Evolutionary conservation across 495 filamentous ascomycete genomes (phyloP).

Genomic region (Thermothielavioides terrestris): DNA sequence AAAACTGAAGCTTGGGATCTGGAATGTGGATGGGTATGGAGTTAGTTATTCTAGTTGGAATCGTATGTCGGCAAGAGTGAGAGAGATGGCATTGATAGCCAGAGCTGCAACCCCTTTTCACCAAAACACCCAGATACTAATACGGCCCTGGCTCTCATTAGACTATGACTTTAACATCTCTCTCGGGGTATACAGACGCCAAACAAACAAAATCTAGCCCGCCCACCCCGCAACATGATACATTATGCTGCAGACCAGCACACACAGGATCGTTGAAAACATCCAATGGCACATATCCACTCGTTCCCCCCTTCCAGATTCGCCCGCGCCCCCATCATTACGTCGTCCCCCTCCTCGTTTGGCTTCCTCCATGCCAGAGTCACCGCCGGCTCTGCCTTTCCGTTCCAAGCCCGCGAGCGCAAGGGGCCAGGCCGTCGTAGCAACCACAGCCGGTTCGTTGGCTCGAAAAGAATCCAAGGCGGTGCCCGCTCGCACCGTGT

Average conservation of each 20-base stretch:
- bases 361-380: background rate
- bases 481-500: slow-evolving; percentile 15
- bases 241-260: background rate
- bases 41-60: no score
- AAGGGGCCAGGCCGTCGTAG: background rate
- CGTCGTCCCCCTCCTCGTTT: background rate
- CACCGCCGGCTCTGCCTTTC: background rate
- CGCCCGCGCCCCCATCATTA: background rate
- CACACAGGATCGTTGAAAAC: background rate
- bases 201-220: background rate
- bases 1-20: no score
- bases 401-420: background rate
- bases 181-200: slow-evolving; percentile 7
- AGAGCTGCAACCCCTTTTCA: no score
- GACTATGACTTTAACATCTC: background rate
- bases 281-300: no score
- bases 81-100: no score
- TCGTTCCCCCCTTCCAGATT: background rate
- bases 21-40: no score
- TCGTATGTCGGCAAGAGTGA: no score
- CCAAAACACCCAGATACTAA: no score
- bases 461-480: background rate
- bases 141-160: background rate
- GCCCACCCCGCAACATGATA: no score
- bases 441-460: background rate